Evolutionary conservation across 2,329 filamentous ascomycete species (phyloP), one percentile per base, ranked within the genome.

Genomic region (Colletotrichum tabaci): DNA sequence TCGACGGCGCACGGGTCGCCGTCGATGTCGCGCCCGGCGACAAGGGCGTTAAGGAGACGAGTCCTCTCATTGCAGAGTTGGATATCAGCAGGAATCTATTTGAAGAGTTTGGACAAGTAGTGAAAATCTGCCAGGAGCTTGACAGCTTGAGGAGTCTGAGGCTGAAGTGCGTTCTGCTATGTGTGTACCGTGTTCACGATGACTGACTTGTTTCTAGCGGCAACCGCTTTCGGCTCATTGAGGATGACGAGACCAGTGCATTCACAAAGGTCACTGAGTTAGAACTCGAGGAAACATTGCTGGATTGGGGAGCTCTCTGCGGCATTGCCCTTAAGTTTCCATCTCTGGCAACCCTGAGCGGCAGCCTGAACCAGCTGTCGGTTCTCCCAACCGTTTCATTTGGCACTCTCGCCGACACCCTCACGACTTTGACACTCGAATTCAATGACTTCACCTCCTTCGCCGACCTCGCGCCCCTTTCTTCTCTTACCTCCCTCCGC

Each of bases 21-120:
- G 78, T 75, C 42, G 81, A 78, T 2, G 78, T 81, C 21, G 81
- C 74, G 12, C 68, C 74, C 26, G 79, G 75, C n/a, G 80, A 81
- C 4, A 74, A 77, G 38, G 77, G 80, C 18, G 87, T 91, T 57
- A 76, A 78, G 8, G 80, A 86, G 62, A 85, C 84, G n/a, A 92
- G 90, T 65, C 90, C 90, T 1, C 88, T 90, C 76, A 91, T 98
- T 63, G 84, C 87, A 1, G 94, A 98, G 78, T 85, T 98, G 56
- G 95, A 98, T 78, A 81, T 99, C 52, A 95, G 95, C 77, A 89
- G 94, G 61, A 98, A 97, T 79, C 80, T 98, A 44, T 91, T 98
- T 76, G 90, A 91, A 66, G 83, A 83, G 13, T 88, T 95, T 80
- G 83, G 83, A 2, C 89, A 93, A 30, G 87, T 98, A 12, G 87